Base-by-base conservation (phyloP, 2,329 filamentous ascomycete species). In the Pseudopithomyces chartarum region DNA sequence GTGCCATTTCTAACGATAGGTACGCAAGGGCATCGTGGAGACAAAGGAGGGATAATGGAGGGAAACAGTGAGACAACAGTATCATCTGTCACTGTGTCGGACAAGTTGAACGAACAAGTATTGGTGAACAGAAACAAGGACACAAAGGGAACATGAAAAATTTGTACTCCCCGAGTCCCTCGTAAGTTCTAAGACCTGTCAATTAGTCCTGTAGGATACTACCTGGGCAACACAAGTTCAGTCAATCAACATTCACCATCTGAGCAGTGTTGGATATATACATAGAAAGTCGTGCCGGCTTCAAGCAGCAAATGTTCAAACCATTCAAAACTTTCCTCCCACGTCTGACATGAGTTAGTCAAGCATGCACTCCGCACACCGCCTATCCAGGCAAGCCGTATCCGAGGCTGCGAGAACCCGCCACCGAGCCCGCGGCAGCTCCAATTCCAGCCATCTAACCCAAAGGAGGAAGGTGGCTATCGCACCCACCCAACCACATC, bases 1-100 rank as follows among this genome's bases (percentile, higher is more conserved):
- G 73, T 84, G 3, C 81, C 81, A 0, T 85, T 85, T 56, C 73
- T 87, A 60, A 78, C 71, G 6, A 75, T 87, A 13, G 78, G 79
- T 0, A 86, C 83, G 2, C 84, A 86, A 60, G 84, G 84, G 0
- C 69, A 73, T 54, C 73, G 73, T 2, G 70, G 63, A 7, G 70
- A 73, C 49, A 65, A 59, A 36, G 67, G 66, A 6, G 52, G 65
- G 17, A 11, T 53, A 44, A 26, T 19, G 17, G 44, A 47, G 26
- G n/a, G 5, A 13, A 34, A 17, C 23, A 45, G 43, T n/a, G 43
- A 45, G 15, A 23, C 19, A 4, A 26, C 32, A 11, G 26, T 15
- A 2, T 29, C 23, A 15, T 8, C 43, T 6, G 23, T n/a, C n/a
- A n/a, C 12, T 7, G 8, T 7, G 22, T 6, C 15, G 10, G 43